Percentiles rank a stretch among this genome's conserved stretches.
Evolutionary conservation across 2,329 filamentous ascomycete genomes (phyloP).

Genomic region (Verticillium nonalfalfae): DNA sequence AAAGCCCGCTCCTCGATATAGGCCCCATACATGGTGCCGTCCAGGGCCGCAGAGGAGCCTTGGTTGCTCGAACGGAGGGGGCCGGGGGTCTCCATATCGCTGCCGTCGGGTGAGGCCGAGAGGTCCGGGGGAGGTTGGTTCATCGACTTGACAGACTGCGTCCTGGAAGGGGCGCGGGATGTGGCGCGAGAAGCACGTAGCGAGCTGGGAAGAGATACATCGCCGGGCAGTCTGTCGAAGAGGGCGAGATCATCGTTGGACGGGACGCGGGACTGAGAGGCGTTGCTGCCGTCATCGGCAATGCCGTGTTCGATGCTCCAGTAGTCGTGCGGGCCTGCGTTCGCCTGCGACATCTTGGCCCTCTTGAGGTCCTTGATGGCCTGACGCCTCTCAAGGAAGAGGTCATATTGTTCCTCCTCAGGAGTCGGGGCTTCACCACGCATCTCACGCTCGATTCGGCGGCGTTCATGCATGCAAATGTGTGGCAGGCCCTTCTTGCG

Average conservation of each 20-base stretch:
- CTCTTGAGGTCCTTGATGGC: constrained; percentile 51
- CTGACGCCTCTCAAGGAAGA: constrained; percentile 52
- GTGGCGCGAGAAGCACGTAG: constrained; percentile 30
- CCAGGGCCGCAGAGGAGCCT: constrained; percentile 53
- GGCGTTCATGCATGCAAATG: constrained; percentile 76
- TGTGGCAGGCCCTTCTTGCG: constrained; percentile 80
- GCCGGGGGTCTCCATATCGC: constrained; percentile 48
- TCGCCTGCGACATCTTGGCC: constrained; percentile 43
- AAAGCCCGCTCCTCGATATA: constrained; percentile 55
- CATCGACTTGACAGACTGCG: constrained; percentile 38
- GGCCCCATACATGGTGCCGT: constrained; percentile 72
- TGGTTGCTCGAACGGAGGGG: constrained; percentile 42
- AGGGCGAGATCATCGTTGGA: constrained; percentile 32
- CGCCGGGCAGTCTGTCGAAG: constrained; percentile 19
- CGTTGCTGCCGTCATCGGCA: constrained; percentile 40
- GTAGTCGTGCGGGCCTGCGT: constrained; percentile 51
- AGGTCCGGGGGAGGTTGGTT: constrained; percentile 5
- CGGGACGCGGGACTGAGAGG: constrained; percentile 36
- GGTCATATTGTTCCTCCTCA: constrained; percentile 55
- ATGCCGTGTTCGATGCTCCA: constrained; percentile 84
- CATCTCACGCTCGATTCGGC: constrained; percentile 69
- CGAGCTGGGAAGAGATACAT: constrained; percentile 30
- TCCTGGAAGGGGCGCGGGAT: constrained; percentile 40
- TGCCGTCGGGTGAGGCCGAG: constrained; percentile 23
- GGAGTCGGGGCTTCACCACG: constrained; percentile 50